phyloP scores from a whole-genome alignment of 1,284 basidiomycete genomes.

The Thelephora terrestris region DNA sequence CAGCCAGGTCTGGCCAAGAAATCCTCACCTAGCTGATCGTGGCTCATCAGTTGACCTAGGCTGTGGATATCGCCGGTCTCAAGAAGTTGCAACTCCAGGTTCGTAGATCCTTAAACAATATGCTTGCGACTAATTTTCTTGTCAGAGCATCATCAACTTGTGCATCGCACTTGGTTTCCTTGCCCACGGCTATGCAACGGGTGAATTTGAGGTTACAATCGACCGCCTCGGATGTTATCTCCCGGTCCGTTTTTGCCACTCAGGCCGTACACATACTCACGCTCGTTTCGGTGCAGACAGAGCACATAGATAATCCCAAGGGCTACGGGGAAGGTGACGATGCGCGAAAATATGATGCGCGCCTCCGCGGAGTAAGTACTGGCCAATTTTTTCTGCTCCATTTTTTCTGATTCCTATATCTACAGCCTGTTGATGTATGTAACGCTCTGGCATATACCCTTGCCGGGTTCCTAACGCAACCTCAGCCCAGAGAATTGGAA shows the following conservation, averaged over 20 bases:
- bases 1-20: constrained; percentile 38
- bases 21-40: too few species aligned
- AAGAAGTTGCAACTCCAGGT: constrained; percentile 68
- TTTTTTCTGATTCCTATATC: background rate
- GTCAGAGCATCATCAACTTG: constrained; percentile 79
- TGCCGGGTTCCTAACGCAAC: constrained; percentile 1
- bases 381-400: background rate
- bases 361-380: constrained; percentile 47
- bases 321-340: constrained; percentile 85
- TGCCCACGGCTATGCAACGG: constrained; percentile 75
- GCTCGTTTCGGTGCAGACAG: constrained; percentile 36
- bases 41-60: constrained; percentile 32
- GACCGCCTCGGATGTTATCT: constrained; percentile 85
- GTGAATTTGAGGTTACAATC: constrained; percentile 84
- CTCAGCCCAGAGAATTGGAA: constrained; percentile 70
- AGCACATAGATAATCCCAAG: constrained; percentile 86
- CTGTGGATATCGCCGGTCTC: constrained; percentile 75
- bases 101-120: constrained; percentile 9
- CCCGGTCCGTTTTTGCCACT: constrained; percentile 38
- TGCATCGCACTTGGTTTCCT: constrained; percentile 86
- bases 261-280: constrained; percentile 2
- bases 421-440: constrained; percentile 9
- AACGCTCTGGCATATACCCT: background rate
- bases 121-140: constrained; percentile 9
- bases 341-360: constrained; percentile 65